These are phyloP conservation scores for Daldinia eschscholtzii DNA, from an alignment of 2,329 filamentous ascomycete genomes.

Conservation along the genomic window DNA sequence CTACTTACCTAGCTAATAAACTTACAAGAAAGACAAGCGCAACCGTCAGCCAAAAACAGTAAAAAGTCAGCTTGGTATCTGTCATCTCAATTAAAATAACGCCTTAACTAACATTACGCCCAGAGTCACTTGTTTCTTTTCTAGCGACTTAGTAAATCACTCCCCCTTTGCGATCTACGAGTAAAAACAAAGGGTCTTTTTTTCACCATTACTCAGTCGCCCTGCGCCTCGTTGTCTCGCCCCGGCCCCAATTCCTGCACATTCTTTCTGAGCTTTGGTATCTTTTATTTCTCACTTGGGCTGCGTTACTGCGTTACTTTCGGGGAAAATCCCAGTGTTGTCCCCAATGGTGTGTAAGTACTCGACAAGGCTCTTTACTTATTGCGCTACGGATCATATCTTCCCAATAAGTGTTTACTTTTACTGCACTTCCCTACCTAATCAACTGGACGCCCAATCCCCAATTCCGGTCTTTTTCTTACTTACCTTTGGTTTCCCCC, in stretches of 20 bases:
- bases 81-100: slow-evolving; percentile 3
- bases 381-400: slow-evolving; percentile 13
- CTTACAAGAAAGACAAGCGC: slow-evolving; percentile 15
- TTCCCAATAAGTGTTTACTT: slow-evolving; percentile 13
- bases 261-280: slow-evolving; percentile 11
- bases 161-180: slow-evolving; percentile 12
- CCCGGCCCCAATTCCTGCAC: slow-evolving; percentile 28
- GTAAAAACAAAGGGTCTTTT: slow-evolving; percentile 28
- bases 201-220: slow-evolving; percentile 9
- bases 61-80: slow-evolving; percentile 8
- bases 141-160: slow-evolving; percentile 17
- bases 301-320: slow-evolving; percentile 31
- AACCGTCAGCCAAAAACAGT: slow-evolving; percentile 27
- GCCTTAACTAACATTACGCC: slow-evolving; percentile 11
- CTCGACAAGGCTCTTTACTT: slow-evolving; percentile 22
- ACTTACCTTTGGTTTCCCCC: slow-evolving; percentile 5
- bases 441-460: slow-evolving; percentile 31
- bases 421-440: not conserved
- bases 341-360: slow-evolving; percentile 43
- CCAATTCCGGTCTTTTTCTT: slow-evolving; percentile 14
- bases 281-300: slow-evolving; percentile 4
- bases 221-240: slow-evolving; percentile 29
- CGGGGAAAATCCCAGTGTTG: slow-evolving; percentile 20
- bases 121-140: slow-evolving; percentile 1
- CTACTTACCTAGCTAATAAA: not conserved